Evolutionary conservation across 2,329 filamentous ascomycete genomes (phyloP).

Genomic region (Clarireedia paspali): DNA sequence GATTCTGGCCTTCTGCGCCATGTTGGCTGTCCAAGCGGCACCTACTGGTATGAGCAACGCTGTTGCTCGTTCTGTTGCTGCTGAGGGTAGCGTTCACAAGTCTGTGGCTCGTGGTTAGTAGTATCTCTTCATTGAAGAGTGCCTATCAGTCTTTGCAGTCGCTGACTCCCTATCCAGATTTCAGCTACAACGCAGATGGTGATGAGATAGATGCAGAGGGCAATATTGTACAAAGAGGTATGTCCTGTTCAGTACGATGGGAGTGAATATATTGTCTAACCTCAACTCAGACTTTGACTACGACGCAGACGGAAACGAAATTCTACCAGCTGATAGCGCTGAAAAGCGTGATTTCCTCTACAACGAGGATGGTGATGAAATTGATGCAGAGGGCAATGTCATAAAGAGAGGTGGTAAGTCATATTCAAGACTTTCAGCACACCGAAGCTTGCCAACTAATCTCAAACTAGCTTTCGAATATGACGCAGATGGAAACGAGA

Average conservation of each 20-base stretch:
- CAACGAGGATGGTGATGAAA: neutral
- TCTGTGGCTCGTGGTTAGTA: neutral
- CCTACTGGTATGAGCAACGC: conserved; percentile 8
- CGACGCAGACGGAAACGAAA: neutral
- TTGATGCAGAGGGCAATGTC: neutral
- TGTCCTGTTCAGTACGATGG: neutral
- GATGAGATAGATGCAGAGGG: neutral
- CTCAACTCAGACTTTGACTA: too few relatives aligned
- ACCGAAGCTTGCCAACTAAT: too few relatives aligned
- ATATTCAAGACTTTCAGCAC: too few relatives aligned
- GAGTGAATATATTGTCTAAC: too few relatives aligned
- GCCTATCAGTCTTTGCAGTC: neutral
- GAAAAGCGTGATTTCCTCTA: neutral
- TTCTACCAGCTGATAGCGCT: too few relatives aligned
- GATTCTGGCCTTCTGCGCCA: conserved; percentile 22
- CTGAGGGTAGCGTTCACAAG: conserved; percentile 1
- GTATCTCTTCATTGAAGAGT: neutral
- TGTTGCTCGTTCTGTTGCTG: conserved; percentile 6
- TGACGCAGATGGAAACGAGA: conserved; percentile 15
- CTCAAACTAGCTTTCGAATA: neutral
- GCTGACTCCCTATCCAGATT: neutral
- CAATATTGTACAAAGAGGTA: neutral
- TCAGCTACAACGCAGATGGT: neutral
- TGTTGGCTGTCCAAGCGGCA: conserved; percentile 19
- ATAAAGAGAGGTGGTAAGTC: neutral